Evolutionary conservation across 441 rosid genomes (phyloP), one percentile per base, ranked within the genome.

Genomic region (Rhodomyrtus psidioides): DNA sequence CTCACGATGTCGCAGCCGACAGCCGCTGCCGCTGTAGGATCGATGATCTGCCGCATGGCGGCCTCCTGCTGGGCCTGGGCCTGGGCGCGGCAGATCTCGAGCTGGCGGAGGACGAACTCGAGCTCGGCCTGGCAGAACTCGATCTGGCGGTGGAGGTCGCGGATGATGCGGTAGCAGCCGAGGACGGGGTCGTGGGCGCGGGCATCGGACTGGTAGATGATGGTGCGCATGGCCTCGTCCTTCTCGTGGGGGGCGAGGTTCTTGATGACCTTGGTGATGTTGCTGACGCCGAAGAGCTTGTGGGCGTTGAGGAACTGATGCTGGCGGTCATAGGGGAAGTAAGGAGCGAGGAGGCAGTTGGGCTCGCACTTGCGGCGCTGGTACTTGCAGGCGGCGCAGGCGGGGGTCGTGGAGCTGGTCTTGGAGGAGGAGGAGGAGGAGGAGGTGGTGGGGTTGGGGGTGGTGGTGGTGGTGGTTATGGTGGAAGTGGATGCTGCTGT

Each of bases 331-430:
- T 93, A 96, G 86, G 99, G 99, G 88, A 96, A 97, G 88, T 94
- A 97, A 86, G 99, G 98, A 42, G 99, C 99, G 83, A 96, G 95
- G 86, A 95, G 91, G 93, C 99, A 97, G 90, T 97, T 97, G 10
- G 98, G 95, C 44, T 93, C 94, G 87, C 99, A 97, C 89, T 96
- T 96, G 81, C 98, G 93, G 2, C 99, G 97, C 88, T 95, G 99
- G 94, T 95, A 95, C 90, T 95, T 97, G 92, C 99, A 97, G 5
- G 99, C 99, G 4, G 99, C 99, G 74, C 99, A 97, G 6, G 99
- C 99, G 53, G 95, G 99, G 88, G 93, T 91, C 76, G 93, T 90
- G 90, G 90, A 88, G 83, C 86, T 90, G 87, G 56, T 55, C 58
- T 51, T 87, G 88, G 85, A 87, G 53, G n/a, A 90, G 19, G 88